Conservation (phyloP, 2,329 filamentous ascomycete species). For the Diaporthe vaccinii region DNA sequence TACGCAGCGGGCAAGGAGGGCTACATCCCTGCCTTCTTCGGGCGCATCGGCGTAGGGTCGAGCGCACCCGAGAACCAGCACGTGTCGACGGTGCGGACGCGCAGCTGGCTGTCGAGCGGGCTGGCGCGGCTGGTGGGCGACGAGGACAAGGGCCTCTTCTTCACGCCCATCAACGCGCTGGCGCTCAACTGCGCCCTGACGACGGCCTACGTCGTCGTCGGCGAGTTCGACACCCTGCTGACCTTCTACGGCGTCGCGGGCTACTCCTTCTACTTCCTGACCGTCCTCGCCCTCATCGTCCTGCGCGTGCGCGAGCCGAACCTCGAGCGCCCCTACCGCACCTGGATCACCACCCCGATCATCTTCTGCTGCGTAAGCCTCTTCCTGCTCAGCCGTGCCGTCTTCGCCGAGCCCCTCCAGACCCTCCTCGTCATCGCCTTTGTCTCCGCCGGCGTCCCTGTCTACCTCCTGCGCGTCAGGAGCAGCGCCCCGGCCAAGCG, state of each 20-base stretch:
- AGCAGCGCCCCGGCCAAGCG: constrained; percentile 67
- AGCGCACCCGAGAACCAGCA: constrained; percentile 53
- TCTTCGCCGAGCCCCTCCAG: constrained; percentile 92
- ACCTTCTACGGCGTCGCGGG: constrained; percentile 98
- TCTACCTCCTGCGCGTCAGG: constrained; percentile 90
- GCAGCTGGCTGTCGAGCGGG: constrained; percentile 70
- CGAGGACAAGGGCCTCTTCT: constrained; percentile 84
- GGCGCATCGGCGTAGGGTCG: constrained; percentile 79
- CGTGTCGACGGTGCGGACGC: constrained; percentile 60
- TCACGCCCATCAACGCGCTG: constrained; percentile 94
- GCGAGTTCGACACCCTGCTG: constrained; percentile 91
- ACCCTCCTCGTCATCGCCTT: constrained; percentile 90
- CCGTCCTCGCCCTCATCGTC: constrained; percentile 92
- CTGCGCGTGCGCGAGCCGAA: constrained; percentile 88
- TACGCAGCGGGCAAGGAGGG: constrained; percentile 97
- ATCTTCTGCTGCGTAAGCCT: constrained; percentile 98
- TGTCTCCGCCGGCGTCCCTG: constrained; percentile 83
- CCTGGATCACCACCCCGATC: constrained; percentile 97
- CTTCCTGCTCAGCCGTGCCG: constrained; percentile 88
- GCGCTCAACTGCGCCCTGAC: constrained; percentile 84
- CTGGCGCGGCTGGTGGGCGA: constrained; percentile 79
- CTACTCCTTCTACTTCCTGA: constrained; percentile 97
- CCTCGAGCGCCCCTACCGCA: constrained; percentile 91
- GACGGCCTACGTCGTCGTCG: constrained; percentile 82
- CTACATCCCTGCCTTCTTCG: constrained; percentile 88